Evolutionary conservation across 306 rosid genomes (phyloP).

Genomic region (Cyamopsis tetragonoloba): DNA sequence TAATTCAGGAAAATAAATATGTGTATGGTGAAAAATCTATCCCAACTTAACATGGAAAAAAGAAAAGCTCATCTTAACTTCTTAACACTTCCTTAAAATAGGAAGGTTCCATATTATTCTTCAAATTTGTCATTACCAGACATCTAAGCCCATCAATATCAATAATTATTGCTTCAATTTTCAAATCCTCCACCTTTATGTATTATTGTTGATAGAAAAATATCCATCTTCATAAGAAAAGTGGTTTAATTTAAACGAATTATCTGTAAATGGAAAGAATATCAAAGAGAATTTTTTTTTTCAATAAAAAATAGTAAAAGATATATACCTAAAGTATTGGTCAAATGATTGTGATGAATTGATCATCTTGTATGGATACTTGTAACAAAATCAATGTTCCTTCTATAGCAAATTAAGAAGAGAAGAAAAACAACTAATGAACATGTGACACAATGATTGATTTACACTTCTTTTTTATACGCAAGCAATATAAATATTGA

Average conservation of each 20-base stretch:
- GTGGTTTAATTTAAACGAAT: background rate
- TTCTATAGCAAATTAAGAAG: conserved; percentile 18
- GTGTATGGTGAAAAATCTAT: background rate
- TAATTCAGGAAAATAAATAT: background rate
- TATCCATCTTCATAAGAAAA: background rate
- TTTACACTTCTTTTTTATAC: background rate
- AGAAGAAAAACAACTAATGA: conserved; percentile 19
- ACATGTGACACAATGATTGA: conserved; percentile 31
- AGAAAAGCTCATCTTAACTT: background rate
- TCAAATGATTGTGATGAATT: conserved; percentile 5
- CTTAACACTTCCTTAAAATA: background rate
- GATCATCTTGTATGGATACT: background rate
- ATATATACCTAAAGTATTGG: background rate
- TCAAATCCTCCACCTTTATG: too few relatives aligned
- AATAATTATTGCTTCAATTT: too few relatives aligned
- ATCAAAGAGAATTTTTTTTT: background rate
- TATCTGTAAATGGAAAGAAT: background rate
- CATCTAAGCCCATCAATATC: conserved; percentile 1
- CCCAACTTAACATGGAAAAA: background rate
- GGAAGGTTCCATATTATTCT: too few relatives aligned
- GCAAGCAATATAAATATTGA: conserved; percentile 6
- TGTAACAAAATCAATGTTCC: conserved; percentile 5
- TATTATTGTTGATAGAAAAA: background rate
- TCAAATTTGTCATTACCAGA: background rate
- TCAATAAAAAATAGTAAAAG: background rate